A percentile compares a stretch with the other conserved stretches of the same genome.
Conservation (phyloP, 352 stramenopile species). For the Phytophthora boehmeriae region DNA sequence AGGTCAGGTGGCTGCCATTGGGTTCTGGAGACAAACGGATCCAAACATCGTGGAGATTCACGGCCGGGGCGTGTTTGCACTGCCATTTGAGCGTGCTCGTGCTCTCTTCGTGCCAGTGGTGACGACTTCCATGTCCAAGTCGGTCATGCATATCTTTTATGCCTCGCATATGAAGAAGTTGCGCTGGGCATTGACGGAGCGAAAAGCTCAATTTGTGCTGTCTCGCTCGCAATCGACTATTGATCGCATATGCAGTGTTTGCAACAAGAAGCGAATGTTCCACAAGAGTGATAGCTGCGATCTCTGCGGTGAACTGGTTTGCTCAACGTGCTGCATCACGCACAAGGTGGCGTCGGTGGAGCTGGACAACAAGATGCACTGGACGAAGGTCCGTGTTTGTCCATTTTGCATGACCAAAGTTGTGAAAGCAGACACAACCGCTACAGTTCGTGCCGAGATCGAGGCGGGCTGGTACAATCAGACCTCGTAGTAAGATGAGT, state of each 20-base stretch:
- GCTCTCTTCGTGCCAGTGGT: constrained; percentile 24
- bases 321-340: constrained; percentile 34
- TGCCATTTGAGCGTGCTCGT: constrained; percentile 26
- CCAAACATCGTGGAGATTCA: constrained; percentile 30
- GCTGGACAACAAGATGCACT: constrained; percentile 37
- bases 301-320: constrained; percentile 36
- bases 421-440: constrained; percentile 24
- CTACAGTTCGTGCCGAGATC: constrained; percentile 32
- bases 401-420: constrained; percentile 35
- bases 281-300: constrained; percentile 26
- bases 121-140: constrained; percentile 32
- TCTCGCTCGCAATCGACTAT: constrained; percentile 6
- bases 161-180: constrained; percentile 29
- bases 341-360: constrained; percentile 37
- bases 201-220: constrained; percentile 7
- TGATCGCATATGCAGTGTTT: constrained; percentile 18
- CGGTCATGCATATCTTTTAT: constrained; percentile 28
- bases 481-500: constrained; percentile 13
- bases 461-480: constrained; percentile 29
- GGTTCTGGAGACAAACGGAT: constrained; percentile 25
- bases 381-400: constrained; percentile 27
- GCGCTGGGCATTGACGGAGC: constrained; percentile 20
- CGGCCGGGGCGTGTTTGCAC: constrained; percentile 19
- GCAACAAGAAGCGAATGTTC: constrained; percentile 24
- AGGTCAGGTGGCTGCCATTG: constrained; percentile 28